These are phyloP conservation scores for Microsporum ferrugineum DNA, from an alignment of 2,329 filamentous ascomycete genomes.

Conservation along the genomic window DNA sequence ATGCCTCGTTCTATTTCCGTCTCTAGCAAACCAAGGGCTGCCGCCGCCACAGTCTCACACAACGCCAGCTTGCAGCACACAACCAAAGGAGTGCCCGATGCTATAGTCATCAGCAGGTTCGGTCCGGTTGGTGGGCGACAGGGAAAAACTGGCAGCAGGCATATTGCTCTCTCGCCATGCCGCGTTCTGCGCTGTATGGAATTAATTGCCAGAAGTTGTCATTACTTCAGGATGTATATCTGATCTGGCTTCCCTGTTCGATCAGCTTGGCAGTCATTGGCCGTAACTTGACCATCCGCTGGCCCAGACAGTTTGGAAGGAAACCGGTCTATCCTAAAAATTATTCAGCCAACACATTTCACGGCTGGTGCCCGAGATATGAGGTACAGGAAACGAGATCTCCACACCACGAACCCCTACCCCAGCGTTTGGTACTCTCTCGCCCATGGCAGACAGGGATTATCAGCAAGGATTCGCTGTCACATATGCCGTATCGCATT, in stretches of 20 bases:
- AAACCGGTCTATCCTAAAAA: not conserved
- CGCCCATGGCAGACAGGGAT: constrained; percentile 4
- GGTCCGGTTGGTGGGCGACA: not conserved
- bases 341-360: not conserved
- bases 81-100: not conserved
- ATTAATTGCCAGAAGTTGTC: not conserved
- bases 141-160: not conserved
- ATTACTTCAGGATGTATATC: not conserved
- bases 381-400: not conserved
- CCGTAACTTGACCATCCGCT: not conserved
- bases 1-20: not conserved
- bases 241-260: not conserved
- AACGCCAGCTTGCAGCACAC: not conserved
- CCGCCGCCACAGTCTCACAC: not conserved
- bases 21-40: not conserved
- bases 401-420: constrained; percentile 1
- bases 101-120: not conserved
- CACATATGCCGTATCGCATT: not conserved
- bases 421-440: not conserved
- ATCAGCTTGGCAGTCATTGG: not conserved
- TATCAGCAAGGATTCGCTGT: not conserved
- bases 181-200: not conserved
- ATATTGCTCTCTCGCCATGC: not conserved
- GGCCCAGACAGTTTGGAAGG: not conserved
- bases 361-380: constrained; percentile 2